A percentile compares a stretch with the other conserved stretches of the same genome.
These are phyloP conservation scores for Xylaria scruposa DNA, from an alignment of 495 filamentous ascomycete species.

Conservation along the genomic window DNA sequence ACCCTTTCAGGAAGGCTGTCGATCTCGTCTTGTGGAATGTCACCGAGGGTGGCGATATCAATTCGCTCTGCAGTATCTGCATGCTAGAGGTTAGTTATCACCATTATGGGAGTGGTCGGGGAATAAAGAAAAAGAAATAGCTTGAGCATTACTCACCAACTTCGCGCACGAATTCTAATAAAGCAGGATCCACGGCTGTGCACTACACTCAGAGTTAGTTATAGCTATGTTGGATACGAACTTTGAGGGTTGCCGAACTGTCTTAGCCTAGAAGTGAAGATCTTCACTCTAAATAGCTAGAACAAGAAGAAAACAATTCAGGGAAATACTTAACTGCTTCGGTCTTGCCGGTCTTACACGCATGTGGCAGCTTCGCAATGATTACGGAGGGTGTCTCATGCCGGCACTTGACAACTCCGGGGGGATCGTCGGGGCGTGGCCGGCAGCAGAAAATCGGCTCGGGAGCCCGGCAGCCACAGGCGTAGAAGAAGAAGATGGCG, in stretches of 20 bases:
- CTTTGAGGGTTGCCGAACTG: background rate
- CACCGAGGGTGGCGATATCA: background rate
- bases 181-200: background rate
- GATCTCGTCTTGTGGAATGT: background rate
- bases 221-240: background rate
- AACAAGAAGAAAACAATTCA: background rate
- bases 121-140: background rate
- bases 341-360: background rate
- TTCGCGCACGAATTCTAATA: constrained; percentile 8
- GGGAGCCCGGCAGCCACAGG: constrained; percentile 20
- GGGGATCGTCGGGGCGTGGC: background rate
- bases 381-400: constrained; percentile 5
- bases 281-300: background rate
- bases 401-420: background rate
- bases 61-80: constrained; percentile 8
- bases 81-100: background rate
- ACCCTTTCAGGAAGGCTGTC: constrained; percentile 3
- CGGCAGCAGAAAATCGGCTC: constrained; percentile 14
- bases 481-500: constrained; percentile 15
- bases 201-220: background rate
- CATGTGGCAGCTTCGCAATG: constrained; percentile 16
- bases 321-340: background rate
- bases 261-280: background rate
- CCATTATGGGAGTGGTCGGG: background rate
- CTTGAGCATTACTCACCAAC: background rate